Conservation (phyloP, 257 asterid species). For the Ligustrum vulgare region DNA sequence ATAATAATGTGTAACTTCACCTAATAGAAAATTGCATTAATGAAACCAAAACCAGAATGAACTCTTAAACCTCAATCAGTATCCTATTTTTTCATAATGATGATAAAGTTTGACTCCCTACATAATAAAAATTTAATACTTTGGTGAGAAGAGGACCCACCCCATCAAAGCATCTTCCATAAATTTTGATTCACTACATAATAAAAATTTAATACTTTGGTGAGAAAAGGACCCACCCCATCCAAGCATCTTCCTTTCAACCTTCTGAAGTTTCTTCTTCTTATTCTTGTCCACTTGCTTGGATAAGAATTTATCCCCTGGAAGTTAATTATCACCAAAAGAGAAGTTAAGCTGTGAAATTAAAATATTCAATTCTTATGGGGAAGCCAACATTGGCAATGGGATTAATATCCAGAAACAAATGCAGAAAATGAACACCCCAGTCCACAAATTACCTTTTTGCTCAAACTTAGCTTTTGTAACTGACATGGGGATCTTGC, state of each 20-base stretch:
- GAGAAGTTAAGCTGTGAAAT: conserved; percentile 10
- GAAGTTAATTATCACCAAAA: conserved; percentile 21
- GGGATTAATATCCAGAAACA: conserved; percentile 13
- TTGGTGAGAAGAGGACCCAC: conserved; percentile 41
- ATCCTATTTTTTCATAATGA: conserved; percentile 4
- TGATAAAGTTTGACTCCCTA: not conserved
- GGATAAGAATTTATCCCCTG: conserved; percentile 80
- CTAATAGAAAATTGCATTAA: not conserved
- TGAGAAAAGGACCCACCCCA: conserved; percentile 70
- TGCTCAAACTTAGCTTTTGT: conserved; percentile 86
- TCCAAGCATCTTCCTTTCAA: conserved; percentile 92
- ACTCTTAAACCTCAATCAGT: not conserved
- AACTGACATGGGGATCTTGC: conserved; percentile 75
- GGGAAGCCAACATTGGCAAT: not conserved
- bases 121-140: not conserved
- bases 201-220: not conserved
- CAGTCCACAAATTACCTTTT: conserved; percentile 54
- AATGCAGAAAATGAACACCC: conserved; percentile 22
- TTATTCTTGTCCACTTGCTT: conserved; percentile 85
- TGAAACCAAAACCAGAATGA: conserved; percentile 8
- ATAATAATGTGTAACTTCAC: not conserved
- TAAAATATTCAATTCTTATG: conserved; percentile 9
- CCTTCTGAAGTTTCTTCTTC: conserved; percentile 84
- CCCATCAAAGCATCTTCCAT: conserved; percentile 96
- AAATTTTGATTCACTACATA: not conserved